Evolutionary conservation across 2,329 filamentous ascomycete genomes (phyloP).

Genomic region (Taxawa tesnikishii): DNA sequence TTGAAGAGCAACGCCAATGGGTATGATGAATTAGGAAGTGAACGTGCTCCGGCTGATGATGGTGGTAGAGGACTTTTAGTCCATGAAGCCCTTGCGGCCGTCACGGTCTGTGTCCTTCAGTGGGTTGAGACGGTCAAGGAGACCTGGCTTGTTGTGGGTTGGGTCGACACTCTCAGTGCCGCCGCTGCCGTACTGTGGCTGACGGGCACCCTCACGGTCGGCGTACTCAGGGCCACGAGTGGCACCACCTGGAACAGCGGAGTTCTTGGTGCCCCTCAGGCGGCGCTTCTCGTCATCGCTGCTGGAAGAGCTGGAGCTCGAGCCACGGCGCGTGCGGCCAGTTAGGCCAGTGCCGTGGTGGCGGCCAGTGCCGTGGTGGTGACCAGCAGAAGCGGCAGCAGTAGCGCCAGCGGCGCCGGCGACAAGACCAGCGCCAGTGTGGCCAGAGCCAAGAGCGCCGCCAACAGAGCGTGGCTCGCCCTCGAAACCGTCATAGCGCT

Average conservation of each 20-base stretch:
- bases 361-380: neutral
- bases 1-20: too few species aligned
- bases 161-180: slow-evolving; percentile 9
- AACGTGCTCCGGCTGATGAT: too few species aligned
- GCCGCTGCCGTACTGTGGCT: slow-evolving; percentile 4
- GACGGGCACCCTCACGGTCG: slow-evolving; percentile 4
- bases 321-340: slow-evolving; percentile 3
- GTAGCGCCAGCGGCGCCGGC: slow-evolving; percentile 7
- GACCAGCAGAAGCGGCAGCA: neutral
- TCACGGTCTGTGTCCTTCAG: slow-evolving; percentile 40
- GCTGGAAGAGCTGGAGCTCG: too few species aligned
- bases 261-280: slow-evolving; percentile 5
- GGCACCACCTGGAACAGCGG: too few species aligned
- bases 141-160: slow-evolving; percentile 28
- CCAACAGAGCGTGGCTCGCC: slow-evolving; percentile 46
- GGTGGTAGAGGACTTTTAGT: too few species aligned
- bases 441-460: slow-evolving; percentile 11
- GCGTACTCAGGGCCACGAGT: slow-evolving; percentile 2
- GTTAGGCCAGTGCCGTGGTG: slow-evolving; percentile 3
- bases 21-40: too few species aligned
- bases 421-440: slow-evolving; percentile 5
- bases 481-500: slow-evolving; percentile 47
- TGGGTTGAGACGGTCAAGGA: slow-evolving; percentile 45
- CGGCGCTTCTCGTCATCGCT: too few species aligned
- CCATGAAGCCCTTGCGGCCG: slow-evolving; percentile 43